These are phyloP conservation scores for Centaurea solstitialis DNA, from an alignment of 129 eudicot genomes.

Conservation along the genomic window DNA sequence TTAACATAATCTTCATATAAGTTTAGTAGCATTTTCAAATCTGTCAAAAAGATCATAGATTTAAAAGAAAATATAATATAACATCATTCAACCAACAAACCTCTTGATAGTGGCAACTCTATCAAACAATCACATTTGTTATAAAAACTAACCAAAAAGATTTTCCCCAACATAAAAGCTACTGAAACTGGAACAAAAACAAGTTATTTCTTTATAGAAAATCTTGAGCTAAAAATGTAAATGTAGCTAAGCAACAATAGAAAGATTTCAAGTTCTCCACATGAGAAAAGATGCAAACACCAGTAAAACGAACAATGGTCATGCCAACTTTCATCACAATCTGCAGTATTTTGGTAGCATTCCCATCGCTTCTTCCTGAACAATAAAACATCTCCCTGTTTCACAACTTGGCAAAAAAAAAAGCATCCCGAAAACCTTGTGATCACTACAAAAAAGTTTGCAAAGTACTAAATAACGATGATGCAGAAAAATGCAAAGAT, in stretches of 20 bases:
- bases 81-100: not conserved
- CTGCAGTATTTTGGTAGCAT: not conserved
- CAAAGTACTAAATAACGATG: not conserved
- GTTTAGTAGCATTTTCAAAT: not conserved
- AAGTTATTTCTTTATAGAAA: not conserved
- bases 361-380: not conserved
- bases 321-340: not conserved
- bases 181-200: not conserved
- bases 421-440: not conserved
- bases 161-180: not conserved
- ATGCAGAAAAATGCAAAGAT: not conserved
- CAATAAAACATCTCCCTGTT: not conserved
- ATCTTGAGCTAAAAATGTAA: not conserved
- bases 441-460: not conserved
- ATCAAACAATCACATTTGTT: not conserved
- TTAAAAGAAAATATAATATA: too few relatives aligned
- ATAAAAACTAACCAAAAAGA: not conserved
- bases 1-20: too few relatives aligned
- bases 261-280: not conserved
- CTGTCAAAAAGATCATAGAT: not conserved
- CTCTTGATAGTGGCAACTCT: not conserved
- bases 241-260: not conserved
- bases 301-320: not conserved
- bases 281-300: not conserved
- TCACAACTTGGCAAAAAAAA: not conserved